Conservation (phyloP, 495 filamentous ascomycete species). For the Cenococcum geophilum region DNA sequence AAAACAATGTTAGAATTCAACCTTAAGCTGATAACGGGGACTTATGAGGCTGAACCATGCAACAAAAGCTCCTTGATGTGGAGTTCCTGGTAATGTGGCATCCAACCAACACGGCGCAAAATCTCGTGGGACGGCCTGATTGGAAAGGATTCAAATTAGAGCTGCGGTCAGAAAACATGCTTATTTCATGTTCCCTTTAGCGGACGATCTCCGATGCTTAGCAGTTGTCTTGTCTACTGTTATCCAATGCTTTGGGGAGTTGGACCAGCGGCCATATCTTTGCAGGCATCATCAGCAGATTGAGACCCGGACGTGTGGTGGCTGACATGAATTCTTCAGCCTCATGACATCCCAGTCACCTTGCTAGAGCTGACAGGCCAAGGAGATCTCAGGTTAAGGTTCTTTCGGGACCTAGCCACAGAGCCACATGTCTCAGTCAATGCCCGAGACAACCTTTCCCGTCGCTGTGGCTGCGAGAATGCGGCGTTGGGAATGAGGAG, state of each 20-base stretch:
- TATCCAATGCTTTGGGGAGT: neutral
- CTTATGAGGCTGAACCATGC: neutral
- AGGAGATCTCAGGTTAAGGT: neutral
- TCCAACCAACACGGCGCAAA: neutral
- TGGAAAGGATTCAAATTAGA: neutral
- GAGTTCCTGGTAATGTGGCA: too few species aligned
- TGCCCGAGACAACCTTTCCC: neutral
- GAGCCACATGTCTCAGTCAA: neutral
- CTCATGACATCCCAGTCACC: neutral
- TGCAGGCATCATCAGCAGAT: neutral
- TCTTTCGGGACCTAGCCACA: neutral
- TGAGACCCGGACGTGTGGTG: neutral
- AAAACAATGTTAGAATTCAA: constrained; percentile 1
- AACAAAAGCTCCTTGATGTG: too few species aligned
- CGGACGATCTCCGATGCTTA: constrained; percentile 6
- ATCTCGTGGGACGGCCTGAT: neutral
- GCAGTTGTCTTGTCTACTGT: neutral
- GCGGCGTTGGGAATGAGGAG: too few species aligned
- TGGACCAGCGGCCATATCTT: neutral
- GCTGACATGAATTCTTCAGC: neutral
- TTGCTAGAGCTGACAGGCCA: neutral
- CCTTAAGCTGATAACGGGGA: constrained; percentile 4
- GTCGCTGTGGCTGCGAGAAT: too few species aligned
- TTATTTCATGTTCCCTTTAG: constrained; percentile 2
- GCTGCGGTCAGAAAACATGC: neutral